phyloP scores from a whole-genome alignment of 2,329 filamentous ascomycete genomes.

The Clarireedia paspali region DNA sequence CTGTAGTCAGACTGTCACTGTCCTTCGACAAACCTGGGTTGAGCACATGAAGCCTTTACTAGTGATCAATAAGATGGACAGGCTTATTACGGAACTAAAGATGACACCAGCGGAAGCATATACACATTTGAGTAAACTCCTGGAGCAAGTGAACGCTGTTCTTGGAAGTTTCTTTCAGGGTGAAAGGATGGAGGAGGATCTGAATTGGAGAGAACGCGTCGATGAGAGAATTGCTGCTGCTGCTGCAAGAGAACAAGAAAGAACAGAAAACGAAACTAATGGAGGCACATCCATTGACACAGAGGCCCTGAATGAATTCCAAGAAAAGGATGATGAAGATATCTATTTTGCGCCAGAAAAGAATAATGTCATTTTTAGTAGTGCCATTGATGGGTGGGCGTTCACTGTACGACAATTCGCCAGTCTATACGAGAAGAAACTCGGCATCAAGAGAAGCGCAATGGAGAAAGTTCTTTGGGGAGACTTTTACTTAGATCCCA shows the following conservation, averaged over 20 bases:
- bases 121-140: conserved; percentile 75
- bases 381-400: conserved; percentile 97
- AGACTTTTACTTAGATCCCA: conserved; percentile 92
- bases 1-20: conserved; percentile 96
- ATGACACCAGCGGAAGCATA: conserved; percentile 90
- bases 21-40: conserved; percentile 87
- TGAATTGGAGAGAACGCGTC: conserved; percentile 90
- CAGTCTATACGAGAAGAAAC: conserved; percentile 87
- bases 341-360: conserved; percentile 97
- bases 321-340: conserved; percentile 92
- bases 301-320: conserved; percentile 60
- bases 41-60: conserved; percentile 92
- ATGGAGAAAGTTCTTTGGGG: conserved; percentile 97
- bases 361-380: conserved; percentile 98
- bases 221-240: conserved; percentile 75
- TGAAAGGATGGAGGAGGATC: conserved; percentile 95
- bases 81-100: conserved; percentile 86
- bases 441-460: conserved; percentile 81
- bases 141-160: conserved; percentile 96
- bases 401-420: conserved; percentile 96
- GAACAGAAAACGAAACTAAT: conserved; percentile 26
- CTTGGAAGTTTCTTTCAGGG: conserved; percentile 97
- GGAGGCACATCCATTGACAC: conserved; percentile 36
- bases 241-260: conserved; percentile 51
- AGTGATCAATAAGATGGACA: conserved; percentile 98